A percentile compares a stretch with the other conserved stretches of the same genome.
Evolutionary conservation across 495 filamentous ascomycete species (phyloP).

Genomic region (Xylaria castorea): DNA sequence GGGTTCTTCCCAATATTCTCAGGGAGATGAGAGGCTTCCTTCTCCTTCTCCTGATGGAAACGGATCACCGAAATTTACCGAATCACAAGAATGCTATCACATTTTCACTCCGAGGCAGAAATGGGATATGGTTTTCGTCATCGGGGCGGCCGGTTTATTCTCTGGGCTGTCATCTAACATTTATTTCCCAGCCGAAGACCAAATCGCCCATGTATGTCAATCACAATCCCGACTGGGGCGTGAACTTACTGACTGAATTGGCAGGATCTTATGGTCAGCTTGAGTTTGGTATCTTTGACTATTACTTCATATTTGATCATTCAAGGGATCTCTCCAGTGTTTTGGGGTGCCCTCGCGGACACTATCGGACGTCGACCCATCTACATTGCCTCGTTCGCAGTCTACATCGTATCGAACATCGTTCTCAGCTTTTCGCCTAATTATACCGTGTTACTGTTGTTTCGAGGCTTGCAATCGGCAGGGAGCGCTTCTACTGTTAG

Average conservation of each 20-base stretch:
- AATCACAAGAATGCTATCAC: neutral
- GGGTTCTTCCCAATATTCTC: neutral
- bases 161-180: neutral
- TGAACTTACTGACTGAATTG: neutral
- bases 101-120: neutral
- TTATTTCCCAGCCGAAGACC: neutral
- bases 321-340: neutral
- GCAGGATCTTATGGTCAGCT: neutral
- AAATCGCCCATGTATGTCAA: neutral
- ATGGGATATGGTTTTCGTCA: neutral
- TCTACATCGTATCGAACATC: neutral
- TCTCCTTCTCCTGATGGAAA: neutral
- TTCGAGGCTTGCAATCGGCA: neutral
- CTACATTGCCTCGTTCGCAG: constrained; percentile 1
- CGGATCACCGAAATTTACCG: neutral
- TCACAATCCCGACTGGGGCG: neutral
- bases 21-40: neutral
- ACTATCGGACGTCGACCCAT: constrained; percentile 1
- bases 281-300: neutral
- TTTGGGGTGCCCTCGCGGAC: constrained; percentile 1
- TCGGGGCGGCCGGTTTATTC: neutral
- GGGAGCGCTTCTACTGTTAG: neutral
- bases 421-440: neutral
- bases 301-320: neutral
- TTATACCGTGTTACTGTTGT: neutral